These are phyloP conservation scores for Cryptococcus sp. DNA, from an alignment of 1,284 basidiomycete species.

Conservation along the genomic window DNA sequence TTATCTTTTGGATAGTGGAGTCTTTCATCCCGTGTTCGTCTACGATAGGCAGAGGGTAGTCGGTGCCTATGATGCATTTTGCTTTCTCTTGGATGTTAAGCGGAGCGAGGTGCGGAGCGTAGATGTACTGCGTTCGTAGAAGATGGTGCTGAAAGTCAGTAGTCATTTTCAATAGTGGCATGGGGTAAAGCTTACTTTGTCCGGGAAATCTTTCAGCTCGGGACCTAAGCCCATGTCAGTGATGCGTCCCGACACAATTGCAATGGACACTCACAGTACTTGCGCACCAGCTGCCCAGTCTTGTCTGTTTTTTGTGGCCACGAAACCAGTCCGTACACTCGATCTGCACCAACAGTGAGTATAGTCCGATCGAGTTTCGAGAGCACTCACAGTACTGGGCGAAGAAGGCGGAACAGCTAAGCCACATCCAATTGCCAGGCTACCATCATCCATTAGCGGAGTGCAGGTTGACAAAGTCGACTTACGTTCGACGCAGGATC, in stretches of 20 bases:
- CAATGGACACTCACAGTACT: constrained; percentile 48
- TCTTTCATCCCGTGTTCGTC: constrained; percentile 51
- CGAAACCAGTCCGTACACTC: constrained; percentile 54
- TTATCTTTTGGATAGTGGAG: constrained; percentile 43
- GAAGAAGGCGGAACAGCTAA: constrained; percentile 57
- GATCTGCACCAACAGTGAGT: constrained; percentile 23
- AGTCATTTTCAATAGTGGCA: neutral
- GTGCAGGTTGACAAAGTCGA: constrained; percentile 22
- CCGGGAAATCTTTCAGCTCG: constrained; percentile 52
- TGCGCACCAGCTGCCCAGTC: constrained; percentile 53
- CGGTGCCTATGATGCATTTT: constrained; percentile 52
- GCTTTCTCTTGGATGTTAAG: constrained; percentile 48
- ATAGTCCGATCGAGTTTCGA: constrained; percentile 2
- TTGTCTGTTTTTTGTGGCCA: constrained; percentile 58
- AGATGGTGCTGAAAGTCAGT: neutral
- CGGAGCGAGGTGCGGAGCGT: constrained; percentile 52
- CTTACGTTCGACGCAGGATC: constrained; percentile 17
- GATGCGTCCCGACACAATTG: neutral
- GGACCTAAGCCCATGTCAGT: constrained; percentile 36
- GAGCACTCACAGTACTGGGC: constrained; percentile 41
- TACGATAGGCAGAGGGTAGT: constrained; percentile 53
- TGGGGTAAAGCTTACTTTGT: constrained; percentile 42
- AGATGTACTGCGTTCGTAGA: constrained; percentile 44
- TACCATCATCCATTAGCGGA: constrained; percentile 5
- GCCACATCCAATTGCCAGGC: constrained; percentile 59